Percentiles rank a stretch among this genome's conserved stretches.
phyloP scores from a whole-genome alignment of 768 basidiomycete genomes.

The Termitomyces eurrhizus region DNA sequence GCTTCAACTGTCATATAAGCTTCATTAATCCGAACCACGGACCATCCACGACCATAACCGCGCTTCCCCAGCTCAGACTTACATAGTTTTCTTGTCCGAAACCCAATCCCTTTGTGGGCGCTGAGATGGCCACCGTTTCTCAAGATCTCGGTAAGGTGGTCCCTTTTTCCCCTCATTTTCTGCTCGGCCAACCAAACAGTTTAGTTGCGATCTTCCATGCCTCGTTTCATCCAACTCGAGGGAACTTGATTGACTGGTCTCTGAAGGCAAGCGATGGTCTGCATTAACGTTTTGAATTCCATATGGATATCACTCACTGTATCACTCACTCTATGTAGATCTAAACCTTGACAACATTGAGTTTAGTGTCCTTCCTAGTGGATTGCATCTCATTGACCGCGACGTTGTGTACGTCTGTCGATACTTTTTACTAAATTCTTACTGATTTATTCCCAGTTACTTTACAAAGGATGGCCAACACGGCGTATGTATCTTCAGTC shows the following conservation, averaged over 20 bases:
- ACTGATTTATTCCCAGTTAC: constrained; percentile 40
- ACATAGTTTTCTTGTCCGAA: neutral
- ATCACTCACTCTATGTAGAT: constrained; percentile 37
- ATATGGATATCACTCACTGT: neutral
- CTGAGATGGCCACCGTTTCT: constrained; percentile 21
- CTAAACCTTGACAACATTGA: constrained; percentile 68
- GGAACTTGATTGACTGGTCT: constrained; percentile 79
- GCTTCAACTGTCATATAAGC: neutral
- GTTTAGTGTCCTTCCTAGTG: constrained; percentile 79
- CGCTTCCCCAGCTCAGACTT: too few relatives aligned
- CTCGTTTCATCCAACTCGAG: constrained; percentile 81
- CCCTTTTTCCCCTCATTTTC: neutral
- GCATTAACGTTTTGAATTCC: constrained; percentile 8
- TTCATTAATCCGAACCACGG: neutral
- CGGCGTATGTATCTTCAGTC: constrained; percentile 72
- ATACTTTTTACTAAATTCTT: neutral
- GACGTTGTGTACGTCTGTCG: constrained; percentile 65
- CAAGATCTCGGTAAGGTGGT: constrained; percentile 50
- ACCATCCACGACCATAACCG: neutral
- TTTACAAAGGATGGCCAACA: constrained; percentile 67
- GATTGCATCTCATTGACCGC: constrained; percentile 72
- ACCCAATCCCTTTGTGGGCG: neutral
- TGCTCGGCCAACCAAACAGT: neutral
- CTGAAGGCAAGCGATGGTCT: constrained; percentile 66
- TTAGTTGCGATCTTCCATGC: constrained; percentile 81